Base-by-base conservation (phyloP, 2,329 filamentous ascomycete genomes). In the Trichoderma citrinoviride region DNA sequence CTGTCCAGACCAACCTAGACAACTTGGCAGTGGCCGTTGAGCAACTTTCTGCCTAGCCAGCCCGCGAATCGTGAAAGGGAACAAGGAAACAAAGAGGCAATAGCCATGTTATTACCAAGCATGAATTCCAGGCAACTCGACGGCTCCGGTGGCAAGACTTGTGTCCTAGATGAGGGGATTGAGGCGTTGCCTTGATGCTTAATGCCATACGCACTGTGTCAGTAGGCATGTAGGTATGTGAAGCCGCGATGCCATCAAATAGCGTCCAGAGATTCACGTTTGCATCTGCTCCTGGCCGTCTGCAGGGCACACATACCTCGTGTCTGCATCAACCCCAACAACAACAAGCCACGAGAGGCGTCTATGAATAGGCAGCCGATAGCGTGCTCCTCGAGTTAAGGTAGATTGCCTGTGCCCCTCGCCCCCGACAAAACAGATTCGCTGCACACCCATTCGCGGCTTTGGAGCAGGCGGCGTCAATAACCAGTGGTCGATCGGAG, bases 401-500 rank as follows among this genome's bases (percentile, higher is more conserved):
- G 29, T 23, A 33, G 15, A 41, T 41, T 25, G 25, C 14, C 19
- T 17, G 41, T 47, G 41, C 23, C 43, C 27, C 6, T 29, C 53
- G n/a, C 37, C 12, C 41, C 40, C 27, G 19, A 44, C 23, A 56
- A 41, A 25, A 37, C 14, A 37, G 33, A 37, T 14, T 54, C 8
- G 60, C 49, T 54, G 40, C 49, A 62, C 60, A 62, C 60, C 60
- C 49, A 33, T 44, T 62, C 60, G 19, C 49, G 27, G 49, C 25
- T 46, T 33, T 37, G 37, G 53, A 27, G 10, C 21, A 23, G 33
- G 41, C 33, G 46, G 25, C 44, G 19, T 62, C 50, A 33, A 37
- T 37, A 37, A 37, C 53, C 17, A 27, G 21, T 29, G 21, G 27
- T 61, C 25, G 49, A 53, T 61, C 49, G 58, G 58, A 17, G 44